Evolutionary conservation across 306 rosid genomes (phyloP), one percentile per base, ranked within the genome.

Genomic region (Lablab purpureus): DNA sequence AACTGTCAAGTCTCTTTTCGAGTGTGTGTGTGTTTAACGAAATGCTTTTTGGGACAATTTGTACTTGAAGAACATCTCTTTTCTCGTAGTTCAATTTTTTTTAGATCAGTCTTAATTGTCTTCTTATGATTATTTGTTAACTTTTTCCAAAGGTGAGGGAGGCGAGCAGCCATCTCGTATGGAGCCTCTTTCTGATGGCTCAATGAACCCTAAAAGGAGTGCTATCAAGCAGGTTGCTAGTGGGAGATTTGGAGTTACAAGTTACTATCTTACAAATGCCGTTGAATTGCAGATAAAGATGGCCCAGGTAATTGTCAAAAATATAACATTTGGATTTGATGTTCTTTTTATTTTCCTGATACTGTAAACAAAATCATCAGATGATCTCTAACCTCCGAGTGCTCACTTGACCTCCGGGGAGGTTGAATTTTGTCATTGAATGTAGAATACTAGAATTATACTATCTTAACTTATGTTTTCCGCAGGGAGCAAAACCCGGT

Each of bases 11-110:
- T 62, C 32, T 62, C 21, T 62, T 62, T 62, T 36, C 23, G 34
- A 62, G 12, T 17, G 67, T 60, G 18, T 59, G 41, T 6, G 77
- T 85, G 81, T 90, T 87, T 77, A 40, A 62, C 52, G 4, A 63
- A 62, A 30, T 15, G 43, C 37, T 27, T 59, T 59, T 59, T 5
- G 40, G 27, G 5, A 59, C 40, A 14, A 6, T 27, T 63, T 7
- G 68, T 63, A 3, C 43, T n/a, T 62, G 13, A 62, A 62, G 30
- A 62, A 21, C 67, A 15, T 62, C 22, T 30, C 2, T 62, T 62
- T 30, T 30, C 22, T 62, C 7, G 17, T 30, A 32, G 34, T 62
- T 62, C 30, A 62, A 15, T 62, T 15, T n/a, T 30, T 30, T 59
- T 12, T 59, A 5, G 12, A 28, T 28, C 17, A 28, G 19, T 59